Base-by-base conservation (phyloP, 805 yeast species). In the Monosporozyma siamensis region DNA sequence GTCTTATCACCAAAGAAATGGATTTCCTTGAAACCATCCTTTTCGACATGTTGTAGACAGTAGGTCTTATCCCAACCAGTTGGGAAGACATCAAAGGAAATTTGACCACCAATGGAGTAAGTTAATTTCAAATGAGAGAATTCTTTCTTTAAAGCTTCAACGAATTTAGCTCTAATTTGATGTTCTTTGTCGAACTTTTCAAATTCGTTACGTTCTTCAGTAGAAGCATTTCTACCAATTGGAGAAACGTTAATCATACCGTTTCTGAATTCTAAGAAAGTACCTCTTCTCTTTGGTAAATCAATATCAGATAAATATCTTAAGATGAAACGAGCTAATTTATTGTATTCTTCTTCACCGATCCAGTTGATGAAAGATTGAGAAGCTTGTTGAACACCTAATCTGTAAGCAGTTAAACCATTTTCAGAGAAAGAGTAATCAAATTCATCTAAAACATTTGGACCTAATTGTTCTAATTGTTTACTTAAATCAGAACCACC, bases 21-120 rank as follows among this genome's bases (percentile, higher is more conserved):
- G 58, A 92, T 87, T 56, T 78, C 75, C 59, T 79, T 74, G 72
- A 89, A 92, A 52, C 82, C 79, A 68, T 90, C 96, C 47, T 72
- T 67, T 58, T 70, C 86, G 56, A 92, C 89, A 69, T 90, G 98
- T 68, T 82, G 88, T 64, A 92, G 77, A 68, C 95, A 86, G 74
- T 90, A 92, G 48, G 99, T 92, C 78, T 92, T 92, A 70, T 92
- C 99, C 99, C 99, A 92, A 62, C 99, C 98, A 50, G 96, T 86
- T 72, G 99, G 99, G 90, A 92, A 92, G 51, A 92, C 97, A 61
- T 92, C 99, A 59, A 92, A 92, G 27, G 97, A 90, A 66, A 92
- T 92, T 76, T 92, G 97, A 56, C 99, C 99, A 67, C 99, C 99
- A 52, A 92, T 92, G 46, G 98, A 92, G 77, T 83, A 92, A 53